phyloP scores from a whole-genome alignment of 768 basidiomycete genomes.

The Naganishia antarctica region DNA sequence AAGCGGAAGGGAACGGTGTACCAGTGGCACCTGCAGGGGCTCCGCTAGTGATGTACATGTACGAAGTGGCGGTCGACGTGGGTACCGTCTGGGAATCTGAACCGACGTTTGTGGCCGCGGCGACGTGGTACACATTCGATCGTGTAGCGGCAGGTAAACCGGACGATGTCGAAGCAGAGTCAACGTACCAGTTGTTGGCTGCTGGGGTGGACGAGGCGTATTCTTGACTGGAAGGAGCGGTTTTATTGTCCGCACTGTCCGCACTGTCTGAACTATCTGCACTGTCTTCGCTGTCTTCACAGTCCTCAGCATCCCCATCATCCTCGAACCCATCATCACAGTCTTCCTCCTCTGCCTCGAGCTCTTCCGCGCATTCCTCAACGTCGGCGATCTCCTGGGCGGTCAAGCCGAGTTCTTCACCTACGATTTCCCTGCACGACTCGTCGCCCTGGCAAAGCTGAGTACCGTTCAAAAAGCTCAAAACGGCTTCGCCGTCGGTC shows the following conservation, averaged over 20 bases:
- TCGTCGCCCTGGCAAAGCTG: constrained; percentile 15
- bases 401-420: constrained; percentile 17
- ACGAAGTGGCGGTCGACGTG: constrained; percentile 4
- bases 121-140: constrained; percentile 7
- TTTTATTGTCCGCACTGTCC: too few relatives aligned
- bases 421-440: neutral
- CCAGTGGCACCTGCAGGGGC: constrained; percentile 2
- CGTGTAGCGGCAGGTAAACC: neutral
- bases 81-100: neutral
- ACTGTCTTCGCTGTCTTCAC: neutral
- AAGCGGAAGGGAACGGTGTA: constrained; percentile 13
- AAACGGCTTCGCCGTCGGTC: constrained; percentile 2
- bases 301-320: neutral
- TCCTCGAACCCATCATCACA: constrained; percentile 18
- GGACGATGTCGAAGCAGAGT: neutral
- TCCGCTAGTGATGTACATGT: constrained; percentile 3
- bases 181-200: constrained; percentile 15
- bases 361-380: constrained; percentile 19
- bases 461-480: constrained; percentile 17
- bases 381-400: neutral
- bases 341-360: constrained; percentile 16
- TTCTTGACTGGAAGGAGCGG: neutral
- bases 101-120: constrained; percentile 4
- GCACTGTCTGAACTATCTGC: too few relatives aligned
- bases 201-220: neutral